phyloP scores from a whole-genome alignment of 371 early-diverging fungal genomes.

The Chytridiales sp. region DNA sequence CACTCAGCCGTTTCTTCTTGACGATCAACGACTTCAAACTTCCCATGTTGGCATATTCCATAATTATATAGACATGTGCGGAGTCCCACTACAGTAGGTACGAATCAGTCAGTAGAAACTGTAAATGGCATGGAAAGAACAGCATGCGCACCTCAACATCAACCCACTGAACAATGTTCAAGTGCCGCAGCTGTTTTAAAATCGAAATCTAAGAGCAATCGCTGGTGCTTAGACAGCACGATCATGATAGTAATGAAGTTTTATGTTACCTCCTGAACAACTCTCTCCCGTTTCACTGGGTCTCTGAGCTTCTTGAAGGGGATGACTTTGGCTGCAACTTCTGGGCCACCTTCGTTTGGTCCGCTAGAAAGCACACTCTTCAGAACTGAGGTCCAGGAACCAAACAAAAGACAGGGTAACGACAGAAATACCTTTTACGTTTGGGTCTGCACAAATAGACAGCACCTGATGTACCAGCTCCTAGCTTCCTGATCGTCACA shows the following conservation, averaged over 20 bases:
- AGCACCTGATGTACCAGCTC: conserved; percentile 1
- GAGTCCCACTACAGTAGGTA: conserved; percentile 22
- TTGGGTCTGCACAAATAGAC: conserved; percentile 6
- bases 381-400: neutral
- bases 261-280: conserved; percentile 28
- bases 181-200: conserved; percentile 24
- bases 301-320: conserved; percentile 9
- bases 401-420: neutral
- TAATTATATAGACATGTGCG: conserved; percentile 20
- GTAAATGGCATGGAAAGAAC: neutral
- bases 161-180: conserved; percentile 25
- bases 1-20: conserved; percentile 3
- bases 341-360: neutral
- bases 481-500: neutral
- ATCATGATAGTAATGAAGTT: no score
- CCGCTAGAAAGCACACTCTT: neutral
- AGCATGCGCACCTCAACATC: conserved; percentile 23
- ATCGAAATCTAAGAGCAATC: conserved; percentile 9
- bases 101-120: no score
- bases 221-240: neutral
- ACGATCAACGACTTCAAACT: conserved; percentile 12
- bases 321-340: conserved; percentile 26
- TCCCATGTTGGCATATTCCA: conserved; percentile 31
- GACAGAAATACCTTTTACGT: neutral
- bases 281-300: conserved; percentile 2